Base-by-base conservation (phyloP, 2,329 filamentous ascomycete genomes). In the Raffaelea deltoideospora region DNA sequence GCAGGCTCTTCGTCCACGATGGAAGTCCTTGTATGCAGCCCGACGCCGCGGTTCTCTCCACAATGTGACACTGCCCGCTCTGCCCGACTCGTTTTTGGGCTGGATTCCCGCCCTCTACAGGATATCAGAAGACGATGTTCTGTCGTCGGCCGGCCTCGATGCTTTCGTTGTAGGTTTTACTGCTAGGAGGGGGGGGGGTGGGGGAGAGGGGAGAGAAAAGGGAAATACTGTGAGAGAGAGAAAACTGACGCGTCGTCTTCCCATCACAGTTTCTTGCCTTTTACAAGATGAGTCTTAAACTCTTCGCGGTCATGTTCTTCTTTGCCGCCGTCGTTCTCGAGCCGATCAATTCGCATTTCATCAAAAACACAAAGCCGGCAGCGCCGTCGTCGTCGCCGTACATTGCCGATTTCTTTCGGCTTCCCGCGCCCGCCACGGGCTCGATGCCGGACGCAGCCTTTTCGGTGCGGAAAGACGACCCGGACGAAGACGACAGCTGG, bases 241-340 rank as follows among this genome's bases (percentile, higher is more conserved):
- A n/a, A n/a, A n/a, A n/a, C n/a, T n/a, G n/a, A 11, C 27, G 11
- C 2, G 20, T 26, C 13, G 10, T 20, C n/a, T 17, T 34, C 4
- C 3, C n/a, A 13, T 14, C 15, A 37, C 49, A 74, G 71, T 95
- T 98, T 53, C 67, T 98, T 13, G 73, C 79, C 14, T 98, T 98
- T 59, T 96, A 95, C 67, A 92, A 87, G 54, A 90, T 96, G 75
- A 79, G 88, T 11, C 82, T 86, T 45, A 83, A 80, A 43, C 80
- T 95, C 47, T 77, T 96, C 35, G 62, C 72, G 14, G 62, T 81
- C 35, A 80, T 92, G 48, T 72, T 90, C 39, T 74, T 94, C 55
- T 85, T 96, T 50, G 79, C 87, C 21, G 64, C 81, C 26, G 65
- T 72, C 14, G 72, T 98, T 4, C 79, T 98, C 45, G 78, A 79